phyloP scores from a whole-genome alignment of 1,284 basidiomycete species.

The Schizophyllum amplum region DNA sequence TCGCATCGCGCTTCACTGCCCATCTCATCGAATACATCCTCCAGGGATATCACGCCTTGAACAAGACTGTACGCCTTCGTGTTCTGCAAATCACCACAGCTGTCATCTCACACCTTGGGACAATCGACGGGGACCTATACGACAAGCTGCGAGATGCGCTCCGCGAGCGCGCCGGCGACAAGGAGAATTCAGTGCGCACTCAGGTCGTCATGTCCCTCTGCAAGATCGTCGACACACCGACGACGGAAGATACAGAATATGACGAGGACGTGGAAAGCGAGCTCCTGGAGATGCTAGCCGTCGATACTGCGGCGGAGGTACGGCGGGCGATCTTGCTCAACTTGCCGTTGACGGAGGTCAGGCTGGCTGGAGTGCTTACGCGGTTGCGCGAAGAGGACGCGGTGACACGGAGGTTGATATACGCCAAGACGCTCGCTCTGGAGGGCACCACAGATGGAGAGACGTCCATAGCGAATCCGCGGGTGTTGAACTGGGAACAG shows the following conservation, averaged over 20 bases:
- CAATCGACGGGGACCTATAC: constrained; percentile 88
- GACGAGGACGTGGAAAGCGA: constrained; percentile 59
- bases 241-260: constrained; percentile 51
- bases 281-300: constrained; percentile 68
- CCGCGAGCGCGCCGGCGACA: constrained; percentile 78
- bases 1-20: constrained; percentile 67
- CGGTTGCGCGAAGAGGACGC: constrained; percentile 84
- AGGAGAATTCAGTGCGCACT: constrained; percentile 77
- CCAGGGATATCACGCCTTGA: constrained; percentile 82
- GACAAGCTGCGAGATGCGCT: constrained; percentile 58
- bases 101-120: constrained; percentile 73
- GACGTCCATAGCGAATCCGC: neutral
- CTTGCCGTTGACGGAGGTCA: constrained; percentile 53
- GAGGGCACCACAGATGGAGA: neutral
- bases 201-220: constrained; percentile 82
- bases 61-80: constrained; percentile 82
- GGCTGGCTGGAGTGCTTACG: constrained; percentile 64
- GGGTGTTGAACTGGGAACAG: neutral
- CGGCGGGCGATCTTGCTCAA: constrained; percentile 81
- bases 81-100: constrained; percentile 75
- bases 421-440: constrained; percentile 41
- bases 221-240: constrained; percentile 69
- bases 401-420: constrained; percentile 74
- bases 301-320: constrained; percentile 84
- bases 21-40: constrained; percentile 75